Base-by-base conservation (phyloP, 179 eudicot genomes). In the Silene coronaria region DNA sequence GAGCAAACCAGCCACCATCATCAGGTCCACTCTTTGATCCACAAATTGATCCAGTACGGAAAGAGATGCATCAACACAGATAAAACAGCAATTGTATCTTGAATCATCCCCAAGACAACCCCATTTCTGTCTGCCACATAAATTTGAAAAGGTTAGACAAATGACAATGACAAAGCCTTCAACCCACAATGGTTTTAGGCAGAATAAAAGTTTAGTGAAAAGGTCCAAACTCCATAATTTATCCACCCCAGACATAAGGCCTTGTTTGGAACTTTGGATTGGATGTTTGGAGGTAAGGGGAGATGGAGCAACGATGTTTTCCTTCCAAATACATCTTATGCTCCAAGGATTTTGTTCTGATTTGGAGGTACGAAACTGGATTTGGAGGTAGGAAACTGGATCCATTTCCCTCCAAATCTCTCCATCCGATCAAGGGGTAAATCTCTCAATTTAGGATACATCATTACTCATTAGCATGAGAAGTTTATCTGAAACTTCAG, bases 61-160 rank as follows among this genome's bases (percentile, higher is more conserved):
- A 21, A 91, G 90, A 77, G 96, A 88, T 71, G 91, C 97, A 85
- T 93, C 96, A 59, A 91, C 88, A 77, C 97, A 92, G 73, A 92
- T 83, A 70, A 93, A 92, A 78, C 91, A 88, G 84, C 97, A 92
- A 75, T 86, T 64, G 74, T 88, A 95, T 86, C 91, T 89, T 76
- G 85, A 85, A 84, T 85, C 78, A 86, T 87, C 86, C 70, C 89
- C 90, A 74, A 86, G 87, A 77, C 82, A 84, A 36, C 99, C 97
- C 99, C 97, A 95, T 66, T 93, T 86, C 97, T 95, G 93, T 85
- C 93, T 90, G 96, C 86, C 96, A 80, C 82, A 84, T 78, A 68
- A 85, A 62, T 71, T 58, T n/a, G 51, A 59, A 75, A 60, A 84
- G 45, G 30, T 62, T 48, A 77, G 58, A 42, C 19, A 53, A 53